These are phyloP conservation scores for Boletus speciosus DNA, from an alignment of 768 basidiomycete genomes.

Conservation along the genomic window DNA sequence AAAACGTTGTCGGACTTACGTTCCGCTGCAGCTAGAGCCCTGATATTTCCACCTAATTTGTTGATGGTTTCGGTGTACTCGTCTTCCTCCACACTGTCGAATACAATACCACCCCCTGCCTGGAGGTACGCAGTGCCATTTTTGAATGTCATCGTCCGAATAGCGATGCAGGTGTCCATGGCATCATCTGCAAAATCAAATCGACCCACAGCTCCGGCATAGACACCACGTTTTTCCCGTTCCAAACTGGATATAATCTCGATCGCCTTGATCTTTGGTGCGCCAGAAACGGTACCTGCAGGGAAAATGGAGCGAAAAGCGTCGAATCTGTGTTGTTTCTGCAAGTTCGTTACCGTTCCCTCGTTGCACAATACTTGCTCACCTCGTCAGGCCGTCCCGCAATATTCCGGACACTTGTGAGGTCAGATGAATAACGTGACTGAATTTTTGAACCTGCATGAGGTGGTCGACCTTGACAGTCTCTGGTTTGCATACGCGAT, in stretches of 20 bases:
- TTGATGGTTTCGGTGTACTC: conserved; percentile 95
- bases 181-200: conserved; percentile 94
- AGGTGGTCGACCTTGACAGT: conserved; percentile 96
- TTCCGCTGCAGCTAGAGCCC: conserved; percentile 85
- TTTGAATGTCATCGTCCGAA: conserved; percentile 97
- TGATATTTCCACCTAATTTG: conserved; percentile 84
- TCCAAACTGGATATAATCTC: conserved; percentile 87
- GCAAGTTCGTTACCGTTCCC: conserved; percentile 4
- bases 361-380: conserved; percentile 6
- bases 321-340: conserved; percentile 65
- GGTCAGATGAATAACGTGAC: conserved; percentile 96
- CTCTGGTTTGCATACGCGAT: conserved; percentile 90
- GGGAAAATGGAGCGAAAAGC: conserved; percentile 99
- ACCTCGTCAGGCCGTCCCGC: conserved; percentile 83
- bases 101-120: conserved; percentile 96
- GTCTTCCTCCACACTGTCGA: conserved; percentile 96
- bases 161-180: conserved; percentile 99
- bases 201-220: conserved; percentile 96
- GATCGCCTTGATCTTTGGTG: conserved; percentile 98
- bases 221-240: conserved; percentile 86
- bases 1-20: conserved; percentile 47
- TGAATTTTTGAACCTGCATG: conserved; percentile 92
- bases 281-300: conserved; percentile 97
- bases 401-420: conserved; percentile 89
- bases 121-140: conserved; percentile 88